Evolutionary conservation across 75 land plant species (phyloP).

Genomic region (Isoetes taiwanensis): DNA sequence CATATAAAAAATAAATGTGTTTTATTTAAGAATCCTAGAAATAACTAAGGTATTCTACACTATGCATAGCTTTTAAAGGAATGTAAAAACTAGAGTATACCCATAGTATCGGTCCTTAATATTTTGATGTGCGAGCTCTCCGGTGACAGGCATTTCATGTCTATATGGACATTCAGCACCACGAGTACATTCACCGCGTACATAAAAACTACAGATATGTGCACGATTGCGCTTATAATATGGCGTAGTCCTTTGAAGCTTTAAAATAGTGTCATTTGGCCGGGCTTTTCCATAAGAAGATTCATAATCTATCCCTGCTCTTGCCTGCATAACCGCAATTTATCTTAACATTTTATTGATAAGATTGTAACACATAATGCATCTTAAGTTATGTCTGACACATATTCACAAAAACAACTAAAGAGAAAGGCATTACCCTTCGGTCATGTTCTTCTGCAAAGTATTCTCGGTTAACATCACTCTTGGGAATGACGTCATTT

Average conservation of each 20-base stretch:
- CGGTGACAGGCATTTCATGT: slow-evolving; percentile 92
- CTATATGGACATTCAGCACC: slow-evolving; percentile 96
- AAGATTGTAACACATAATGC: too few relatives aligned
- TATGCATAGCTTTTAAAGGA: background rate
- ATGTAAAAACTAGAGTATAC: slow-evolving; percentile 31
- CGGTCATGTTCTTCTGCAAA: slow-evolving; percentile 99
- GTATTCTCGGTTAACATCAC: slow-evolving; percentile 94
- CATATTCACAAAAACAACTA: background rate
- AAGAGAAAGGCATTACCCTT: slow-evolving; percentile 40
- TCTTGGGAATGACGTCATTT: slow-evolving; percentile 86
- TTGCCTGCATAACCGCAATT: slow-evolving; percentile 51
- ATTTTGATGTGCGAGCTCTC: slow-evolving; percentile 93
- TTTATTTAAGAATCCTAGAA: background rate
- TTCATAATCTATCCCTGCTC: slow-evolving; percentile 94
- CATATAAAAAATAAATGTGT: background rate
- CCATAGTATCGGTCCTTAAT: slow-evolving; percentile 98
- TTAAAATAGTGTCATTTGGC: slow-evolving; percentile 92
- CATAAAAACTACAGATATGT: slow-evolving; percentile 92
- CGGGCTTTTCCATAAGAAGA: slow-evolving; percentile 90
- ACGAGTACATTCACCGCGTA: slow-evolving; percentile 86
- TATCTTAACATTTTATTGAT: too few relatives aligned
- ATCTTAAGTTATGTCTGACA: background rate
- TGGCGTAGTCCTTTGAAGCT: slow-evolving; percentile 90
- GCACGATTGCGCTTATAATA: slow-evolving; percentile 93
- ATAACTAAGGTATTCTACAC: too few relatives aligned